phyloP scores from a whole-genome alignment of 176 grass and related monocot species.

The Elymus sibiricus region DNA sequence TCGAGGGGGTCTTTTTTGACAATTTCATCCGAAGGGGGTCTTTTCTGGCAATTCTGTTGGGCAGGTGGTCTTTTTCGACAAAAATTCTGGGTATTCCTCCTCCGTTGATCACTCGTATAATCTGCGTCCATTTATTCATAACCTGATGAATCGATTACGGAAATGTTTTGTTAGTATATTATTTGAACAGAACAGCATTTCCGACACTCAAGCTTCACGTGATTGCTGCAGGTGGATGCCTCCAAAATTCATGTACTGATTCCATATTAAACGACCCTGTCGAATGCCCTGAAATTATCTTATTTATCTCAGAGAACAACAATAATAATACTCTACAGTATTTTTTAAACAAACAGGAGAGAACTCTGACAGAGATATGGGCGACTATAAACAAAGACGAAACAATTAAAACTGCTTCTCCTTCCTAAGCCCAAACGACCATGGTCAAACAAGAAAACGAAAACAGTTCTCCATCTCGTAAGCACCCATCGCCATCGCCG shows the following conservation, averaged over 20 bases:
- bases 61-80: too few species aligned
- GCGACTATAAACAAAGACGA: not conserved
- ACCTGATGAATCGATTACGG: too few species aligned
- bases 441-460: constrained; percentile 16
- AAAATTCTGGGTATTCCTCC: too few species aligned
- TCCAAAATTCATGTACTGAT: not conserved
- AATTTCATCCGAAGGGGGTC: too few species aligned
- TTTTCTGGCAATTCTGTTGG: too few species aligned
- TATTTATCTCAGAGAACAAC: not conserved
- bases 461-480: not conserved
- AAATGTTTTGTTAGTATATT: too few species aligned
- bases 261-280: not conserved
- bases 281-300: not conserved
- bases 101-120: too few species aligned
- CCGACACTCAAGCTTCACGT: not conserved
- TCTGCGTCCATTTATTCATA: too few species aligned
- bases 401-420: not conserved
- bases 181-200: too few species aligned
- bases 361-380: not conserved
- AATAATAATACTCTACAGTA: too few species aligned
- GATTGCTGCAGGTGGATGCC: not conserved
- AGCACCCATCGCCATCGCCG: constrained; percentile 17
- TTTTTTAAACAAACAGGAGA: not conserved
- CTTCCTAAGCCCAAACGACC: not conserved
- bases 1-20: too few species aligned